A percentile compares a stretch with the other conserved stretches of the same genome.
phyloP scores from a whole-genome alignment of 1,139 yeast genomes.

The Candida sp. region DNA sequence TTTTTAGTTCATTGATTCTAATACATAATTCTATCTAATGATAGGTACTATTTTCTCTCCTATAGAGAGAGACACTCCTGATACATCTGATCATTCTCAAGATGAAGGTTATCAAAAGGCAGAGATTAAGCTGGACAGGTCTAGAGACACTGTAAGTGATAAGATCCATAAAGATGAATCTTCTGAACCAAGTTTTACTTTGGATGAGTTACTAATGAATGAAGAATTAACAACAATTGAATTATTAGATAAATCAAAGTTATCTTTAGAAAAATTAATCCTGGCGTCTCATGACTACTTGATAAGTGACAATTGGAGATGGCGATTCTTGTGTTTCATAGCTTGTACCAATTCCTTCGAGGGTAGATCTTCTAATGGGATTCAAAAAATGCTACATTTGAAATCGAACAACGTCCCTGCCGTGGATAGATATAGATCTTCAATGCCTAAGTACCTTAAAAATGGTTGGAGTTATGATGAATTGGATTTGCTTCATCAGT shows the following conservation, averaged over 20 bases:
- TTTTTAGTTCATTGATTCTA: not conserved
- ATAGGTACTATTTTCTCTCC: constrained; percentile 3
- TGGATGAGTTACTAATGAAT: not conserved
- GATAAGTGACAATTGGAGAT: not conserved
- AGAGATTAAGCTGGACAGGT: not conserved
- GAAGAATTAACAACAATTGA: not conserved
- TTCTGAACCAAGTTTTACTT: not conserved
- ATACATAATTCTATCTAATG: not conserved
- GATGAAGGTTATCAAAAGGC: constrained; percentile 1
- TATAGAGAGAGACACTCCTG: constrained; percentile 5
- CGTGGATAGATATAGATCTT: not conserved
- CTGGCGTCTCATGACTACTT: not conserved
- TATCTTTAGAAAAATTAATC: not conserved
- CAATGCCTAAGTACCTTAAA: not conserved
- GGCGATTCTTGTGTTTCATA: constrained; percentile 1
- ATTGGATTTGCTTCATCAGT: not conserved
- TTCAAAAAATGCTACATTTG: not conserved
- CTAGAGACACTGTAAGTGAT: not conserved
- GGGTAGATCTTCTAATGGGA: not conserved
- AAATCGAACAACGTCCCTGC: not conserved
- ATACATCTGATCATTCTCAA: constrained; percentile 6
- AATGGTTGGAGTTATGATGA: constrained; percentile 1
- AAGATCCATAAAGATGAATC: not conserved
- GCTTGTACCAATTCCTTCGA: not conserved
- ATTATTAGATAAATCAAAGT: not conserved